Evolutionary conservation across 257 asterid genomes (phyloP).

Genomic region (Avicennia marina): DNA sequence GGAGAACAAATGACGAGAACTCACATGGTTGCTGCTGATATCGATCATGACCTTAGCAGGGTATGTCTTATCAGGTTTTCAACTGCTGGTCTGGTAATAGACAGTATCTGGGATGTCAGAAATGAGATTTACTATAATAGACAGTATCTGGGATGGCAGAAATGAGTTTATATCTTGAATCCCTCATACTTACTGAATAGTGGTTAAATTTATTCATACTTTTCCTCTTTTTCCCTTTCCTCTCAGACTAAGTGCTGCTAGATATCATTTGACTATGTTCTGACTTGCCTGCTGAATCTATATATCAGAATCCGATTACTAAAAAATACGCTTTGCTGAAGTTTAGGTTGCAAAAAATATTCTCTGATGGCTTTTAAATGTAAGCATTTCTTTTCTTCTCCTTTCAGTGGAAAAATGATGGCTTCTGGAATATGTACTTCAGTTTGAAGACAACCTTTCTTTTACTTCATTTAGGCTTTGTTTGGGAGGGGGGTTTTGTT

Average conservation of each 20-base stretch:
- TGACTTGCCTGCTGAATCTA: neutral
- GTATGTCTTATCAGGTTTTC: slow-evolving; percentile 39
- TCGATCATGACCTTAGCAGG: slow-evolving; percentile 87
- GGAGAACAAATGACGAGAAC: slow-evolving; percentile 91
- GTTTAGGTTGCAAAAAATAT: neutral
- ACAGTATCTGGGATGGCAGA: no score
- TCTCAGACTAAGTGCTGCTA: neutral
- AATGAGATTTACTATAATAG: no score
- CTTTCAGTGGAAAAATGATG: no score
- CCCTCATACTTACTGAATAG: no score
- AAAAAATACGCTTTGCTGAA: neutral
- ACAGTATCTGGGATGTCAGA: no score
- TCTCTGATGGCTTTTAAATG: neutral
- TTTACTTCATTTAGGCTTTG: no score
- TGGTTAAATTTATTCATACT: neutral
- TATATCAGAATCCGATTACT: no score
- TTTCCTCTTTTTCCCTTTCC: neutral
- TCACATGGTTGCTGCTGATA: slow-evolving; percentile 80
- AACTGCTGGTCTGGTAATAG: no score
- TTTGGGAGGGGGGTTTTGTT: no score
- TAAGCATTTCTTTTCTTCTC: no score
- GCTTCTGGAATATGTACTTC: no score
- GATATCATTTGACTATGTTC: neutral
- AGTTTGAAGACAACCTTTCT: neutral
- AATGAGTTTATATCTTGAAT: no score